Base-by-base conservation (phyloP, 2,329 filamentous ascomycete genomes). In the Penicillium concentricum region DNA sequence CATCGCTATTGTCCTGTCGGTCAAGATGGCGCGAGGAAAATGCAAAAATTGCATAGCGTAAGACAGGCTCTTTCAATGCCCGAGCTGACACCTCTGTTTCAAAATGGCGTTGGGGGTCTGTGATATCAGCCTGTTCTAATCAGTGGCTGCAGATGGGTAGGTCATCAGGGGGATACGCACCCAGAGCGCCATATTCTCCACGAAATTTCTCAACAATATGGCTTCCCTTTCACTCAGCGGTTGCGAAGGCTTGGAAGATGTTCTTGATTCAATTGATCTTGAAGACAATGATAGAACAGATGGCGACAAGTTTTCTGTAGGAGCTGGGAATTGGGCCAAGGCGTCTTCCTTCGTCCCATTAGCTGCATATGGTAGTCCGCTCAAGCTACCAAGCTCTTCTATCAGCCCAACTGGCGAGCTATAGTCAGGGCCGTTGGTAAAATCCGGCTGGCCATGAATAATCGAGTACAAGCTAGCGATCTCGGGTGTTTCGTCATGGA, bases 151-250 rank as follows among this genome's bases (percentile, higher is more conserved):
- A 39, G 4, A 13, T 10, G 9, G 4, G 1, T n/a, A 30, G 12
- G 18, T 18, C 34, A 18, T 18, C 38, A 1, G 10, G 13, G 5
- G 34, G 5, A 20, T 8, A 54, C 64, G 20, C 47, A 73, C 67
- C 69, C 71, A 72, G 7, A 69, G 61, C 3, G 69, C 72, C 52
- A 74, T 67, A 15, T 72, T 69, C 41, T 72, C 67, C 16, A 71
- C 65, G 51, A 69, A 74, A 30, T 72, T 69, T 2, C 67, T 60
- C 47, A 69, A 59, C 20, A 69, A 30, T 2, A 54, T 53, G 5
- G 67, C 64, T 42, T 68, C 64, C 26, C 67, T 52, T 24, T 58
- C 58, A 15, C 55, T 67, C 4, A 66, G 57, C 3, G 42, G 43
- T 24, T 60, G 42, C 16, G 58, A 32, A 9, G 37, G 13, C 0